A percentile compares a stretch with the other conserved stretches of the same genome.
These are phyloP conservation scores for Trichophyton verrucosum DNA, from an alignment of 2,329 filamentous ascomycete species.

Conservation along the genomic window DNA sequence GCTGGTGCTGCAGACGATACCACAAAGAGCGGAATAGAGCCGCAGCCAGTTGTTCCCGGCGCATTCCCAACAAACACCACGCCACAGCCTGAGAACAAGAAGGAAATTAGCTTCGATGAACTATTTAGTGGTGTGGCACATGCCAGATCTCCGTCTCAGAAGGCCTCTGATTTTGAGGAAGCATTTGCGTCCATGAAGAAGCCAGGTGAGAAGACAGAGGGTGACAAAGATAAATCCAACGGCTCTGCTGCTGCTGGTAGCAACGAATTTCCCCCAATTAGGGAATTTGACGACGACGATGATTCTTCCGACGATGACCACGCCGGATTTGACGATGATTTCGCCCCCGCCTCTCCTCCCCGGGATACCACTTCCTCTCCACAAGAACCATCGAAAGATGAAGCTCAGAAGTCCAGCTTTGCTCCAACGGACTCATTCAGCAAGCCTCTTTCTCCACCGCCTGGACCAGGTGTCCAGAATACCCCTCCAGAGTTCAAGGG, in stretches of 20 bases:
- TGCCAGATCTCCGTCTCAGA: constrained; percentile 34
- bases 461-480: constrained; percentile 42
- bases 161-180: constrained; percentile 36
- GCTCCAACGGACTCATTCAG: constrained; percentile 29
- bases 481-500: constrained; percentile 37
- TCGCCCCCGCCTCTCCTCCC: constrained; percentile 50
- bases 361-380: constrained; percentile 7
- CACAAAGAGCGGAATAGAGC: not conserved
- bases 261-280: constrained; percentile 84
- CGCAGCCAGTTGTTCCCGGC: constrained; percentile 31
- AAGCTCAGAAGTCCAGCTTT: constrained; percentile 27
- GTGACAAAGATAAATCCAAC: constrained; percentile 20
- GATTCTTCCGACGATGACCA: constrained; percentile 55
- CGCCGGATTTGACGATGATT: constrained; percentile 80
- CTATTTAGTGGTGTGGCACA: constrained; percentile 34
- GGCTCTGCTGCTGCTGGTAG: constrained; percentile 25
- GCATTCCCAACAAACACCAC: constrained; percentile 30
- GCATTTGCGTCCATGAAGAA: constrained; percentile 38
- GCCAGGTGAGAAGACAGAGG: constrained; percentile 31
- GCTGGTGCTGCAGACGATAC: not conserved
- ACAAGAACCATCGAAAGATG: constrained; percentile 25
- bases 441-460: constrained; percentile 25
- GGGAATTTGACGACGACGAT: constrained; percentile 73
- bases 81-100: constrained; percentile 15
- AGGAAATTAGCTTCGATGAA: constrained; percentile 35